Base-by-base conservation (phyloP, 176 grass and related monocot species). In the Oryza punctata region DNA sequence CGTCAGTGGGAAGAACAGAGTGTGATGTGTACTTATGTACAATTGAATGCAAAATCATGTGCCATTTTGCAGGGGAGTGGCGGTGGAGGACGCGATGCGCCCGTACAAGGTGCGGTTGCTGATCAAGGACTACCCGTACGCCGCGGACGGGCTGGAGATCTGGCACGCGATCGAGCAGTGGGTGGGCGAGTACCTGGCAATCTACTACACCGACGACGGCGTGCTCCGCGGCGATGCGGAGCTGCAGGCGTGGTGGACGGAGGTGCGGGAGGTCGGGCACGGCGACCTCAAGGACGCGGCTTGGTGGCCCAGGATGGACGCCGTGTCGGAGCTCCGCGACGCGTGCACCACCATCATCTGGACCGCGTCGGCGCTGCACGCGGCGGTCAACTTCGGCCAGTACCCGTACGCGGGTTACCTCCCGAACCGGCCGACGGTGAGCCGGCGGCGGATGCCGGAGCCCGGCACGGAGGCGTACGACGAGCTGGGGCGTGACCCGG, bases 341-440 rank as follows among this genome's bases (percentile, higher is more conserved):
- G 54, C 90, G 2, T 95, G 93, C 87, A 72, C 87, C 41, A 95
- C 90, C 83, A 90, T 95, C 85, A 92, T 95, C 79, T 95, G 93
- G 93, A 85, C 71, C 72, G 90, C 90, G 80, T 95, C 93, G 12
- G 93, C 93, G 54, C 93, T 95, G 81, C 93, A 95, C 83, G 93
- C 93, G 10, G 93, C 93, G 10, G 93, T 95, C n/a, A 95, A 95
- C 88, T 95, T 95, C 74, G 93, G 93, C 6, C 93, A 95, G 90
- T 95, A 92, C 67, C 81, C 93, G 9, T 95, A 95, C 86, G 93
- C 93, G 0, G 93, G 93, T 12, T 95, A 88, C 90, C 90, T 90
- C 18, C 93, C 90, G 16, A 95, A 90, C 90, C 57, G 93, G 10
- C 90, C 93, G 19, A 95, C 93, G 8, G 84, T 95, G 46, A 95